Base-by-base conservation (phyloP, 441 rosid species). In the Biscutella laevigata region DNA sequence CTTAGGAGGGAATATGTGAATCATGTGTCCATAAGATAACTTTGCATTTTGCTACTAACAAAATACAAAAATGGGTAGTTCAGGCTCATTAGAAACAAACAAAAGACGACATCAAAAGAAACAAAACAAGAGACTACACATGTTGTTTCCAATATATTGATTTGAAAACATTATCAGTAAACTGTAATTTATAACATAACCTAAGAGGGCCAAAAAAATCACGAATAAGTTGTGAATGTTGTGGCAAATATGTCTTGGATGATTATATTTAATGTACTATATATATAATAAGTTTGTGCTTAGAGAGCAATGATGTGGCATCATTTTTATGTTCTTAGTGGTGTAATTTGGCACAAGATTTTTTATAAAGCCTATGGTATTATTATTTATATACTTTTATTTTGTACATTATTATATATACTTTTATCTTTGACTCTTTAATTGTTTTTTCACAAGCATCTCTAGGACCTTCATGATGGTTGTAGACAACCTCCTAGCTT, bases 341-440 rank as follows among this genome's bases (percentile, higher is more conserved):
- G 40, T 51, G 35, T 43, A 65, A 20, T 65, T 49, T 42, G 52
- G 3, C 3, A 33, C 41, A 57, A 20, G 2, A 24, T 11, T 45
- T 27, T 15, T 15, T 25, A 25, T 3, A 12, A 62, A 21, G 40
- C 35, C 35, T 51, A 28, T 29, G 12, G 16, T 48, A 32, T 7
- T 56, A 44, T 27, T 35, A 38, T 30, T 49, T n/a, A n/a, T n/a
- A n/a, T n/a, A n/a, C n/a, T n/a, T n/a, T n/a, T n/a, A n/a, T n/a
- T n/a, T n/a, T n/a, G n/a, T n/a, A n/a, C n/a, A 21, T 21, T 33
- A 58, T n/a, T 43, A 29, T 32, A 7, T 22, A 52, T 22, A 52
- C 53, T 47, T 66, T 65, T 44, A 1, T 1, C 29, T 66, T 58
- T 66, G 64, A 58, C 61, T 50, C 34, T 44, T 53, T 44, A 58